These are phyloP conservation scores for Nemophila menziesii DNA, from an alignment of 257 asterid genomes.

Conservation along the genomic window DNA sequence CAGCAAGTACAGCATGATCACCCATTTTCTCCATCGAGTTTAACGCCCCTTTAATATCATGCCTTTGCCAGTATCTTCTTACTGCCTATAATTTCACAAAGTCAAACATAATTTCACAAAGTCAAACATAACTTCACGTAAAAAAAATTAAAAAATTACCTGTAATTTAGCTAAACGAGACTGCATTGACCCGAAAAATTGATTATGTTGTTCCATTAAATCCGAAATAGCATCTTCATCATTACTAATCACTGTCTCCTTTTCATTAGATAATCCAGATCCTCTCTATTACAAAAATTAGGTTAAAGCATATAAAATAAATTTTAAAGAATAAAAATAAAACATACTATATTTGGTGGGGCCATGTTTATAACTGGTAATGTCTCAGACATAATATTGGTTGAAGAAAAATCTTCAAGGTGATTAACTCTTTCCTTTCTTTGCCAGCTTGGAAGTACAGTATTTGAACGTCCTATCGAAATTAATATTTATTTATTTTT, in stretches of 20 bases:
- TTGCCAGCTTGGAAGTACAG: constrained; percentile 53
- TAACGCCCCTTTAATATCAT: constrained; percentile 78
- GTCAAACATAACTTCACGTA: background rate
- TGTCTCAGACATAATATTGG: constrained; percentile 41
- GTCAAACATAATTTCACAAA: background rate
- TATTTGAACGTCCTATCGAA: constrained; percentile 48
- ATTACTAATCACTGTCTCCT: constrained; percentile 42
- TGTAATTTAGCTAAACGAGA: constrained; percentile 81
- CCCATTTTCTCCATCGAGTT: constrained; percentile 64
- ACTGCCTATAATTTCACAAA: constrained; percentile 40
- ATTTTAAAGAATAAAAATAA: constrained; percentile 4
- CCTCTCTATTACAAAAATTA: constrained; percentile 34
- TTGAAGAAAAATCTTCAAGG: constrained; percentile 36
- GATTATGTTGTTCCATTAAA: constrained; percentile 66
- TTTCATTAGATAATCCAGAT: constrained; percentile 33
- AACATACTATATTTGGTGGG: constrained; percentile 19
- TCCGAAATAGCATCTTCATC: constrained; percentile 72
- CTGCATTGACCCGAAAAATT: constrained; percentile 75
- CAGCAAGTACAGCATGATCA: constrained; percentile 86
- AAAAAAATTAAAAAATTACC: constrained; percentile 26
- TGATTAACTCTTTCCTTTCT: constrained; percentile 48
- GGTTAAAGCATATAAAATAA: background rate
- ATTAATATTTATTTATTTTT: no score
- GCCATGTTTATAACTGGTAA: constrained; percentile 25
- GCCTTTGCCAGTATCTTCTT: constrained; percentile 68